Evolutionary conservation across 768 basidiomycete genomes (phyloP), one percentile per base, ranked within the genome.

Genomic region (Harrya chromipes): DNA sequence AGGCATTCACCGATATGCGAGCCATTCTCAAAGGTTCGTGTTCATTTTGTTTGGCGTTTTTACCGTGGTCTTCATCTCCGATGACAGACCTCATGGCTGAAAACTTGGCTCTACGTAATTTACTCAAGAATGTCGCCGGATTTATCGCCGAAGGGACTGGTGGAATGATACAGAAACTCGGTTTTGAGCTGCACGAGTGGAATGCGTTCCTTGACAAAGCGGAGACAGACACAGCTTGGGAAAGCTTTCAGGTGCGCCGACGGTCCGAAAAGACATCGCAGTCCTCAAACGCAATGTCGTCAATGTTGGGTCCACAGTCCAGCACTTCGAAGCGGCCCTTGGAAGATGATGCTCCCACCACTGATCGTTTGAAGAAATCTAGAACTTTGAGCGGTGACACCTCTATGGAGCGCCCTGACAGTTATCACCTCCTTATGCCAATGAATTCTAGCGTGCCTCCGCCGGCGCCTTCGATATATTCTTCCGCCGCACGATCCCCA

Each of bases 181-280:
- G 90, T 20, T 93, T 88, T 81, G 79, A 85, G 26, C 61, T 80
- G 61, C 73, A 79, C 39, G 87, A 90, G 61, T 93, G 94, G 64
- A 84, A 87, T 54, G 82, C 79, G 42, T 89, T 85, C 56, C 73
- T 95, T 54, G 91, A 88, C 69, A 84, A 83, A 59, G 81, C 87
- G 1, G 94, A 97, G 71, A 94, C 92, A 0, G 94, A 95, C 62
- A 93, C 91, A 2, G 93, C 92, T 31, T 92, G 87, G 78, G 93
- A 95, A 63, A 85, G 90, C 44, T 94, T 86, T 60, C 85, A 90
- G 54, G 58, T 76, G 5, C 82, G 91, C 56, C 94, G 85, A 66
- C 58, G 57, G 4, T 35, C 57, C 17, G 60, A 62, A 16, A 64
- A 70, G 41, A 69, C 70, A 4, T 52, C 59, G 3, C 66, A 64